Evolutionary conservation across 2,329 filamentous ascomycete genomes (phyloP), one percentile per base, ranked within the genome.

Genomic region (Aspergillus caelatus): DNA sequence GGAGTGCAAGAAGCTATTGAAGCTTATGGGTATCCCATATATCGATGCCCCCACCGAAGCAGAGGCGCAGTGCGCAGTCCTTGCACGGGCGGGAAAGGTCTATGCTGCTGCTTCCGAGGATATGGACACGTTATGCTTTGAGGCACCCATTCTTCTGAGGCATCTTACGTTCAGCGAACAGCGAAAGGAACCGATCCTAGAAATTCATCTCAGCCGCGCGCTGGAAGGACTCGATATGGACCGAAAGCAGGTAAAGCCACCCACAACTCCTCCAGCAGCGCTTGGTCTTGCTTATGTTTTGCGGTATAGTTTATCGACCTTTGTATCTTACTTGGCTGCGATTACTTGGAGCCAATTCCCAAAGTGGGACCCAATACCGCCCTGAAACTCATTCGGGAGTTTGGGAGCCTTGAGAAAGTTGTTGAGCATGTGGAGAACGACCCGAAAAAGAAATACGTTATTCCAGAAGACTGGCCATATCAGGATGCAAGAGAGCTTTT

Each of bases 61-160:
- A 5, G 95, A 99, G 82, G 95, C 95, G 1, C 95, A 99, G 77
- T 99, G 95, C 77, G 95, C 95, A 3, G 91, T 90, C 46, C 84
- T 99, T 65, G 95, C 95, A 0, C 85, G 91, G 65, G 94, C 92
- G 6, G 94, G 93, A 43, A 98, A 98, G 81, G 95, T 99, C 58
- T 99, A 96, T 77, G 95, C 94, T 4, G 95, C 95, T 23, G 95
- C 95, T 3, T 96, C 92, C 68, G 95, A 99, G 80, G 95, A 99
- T 80, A 99, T 99, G 95, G 95, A 99, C 75, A 99, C 95, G 0
- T 83, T 99, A 61, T 98, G 94, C 74, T 99, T 99, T 79, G 89
- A 97, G 73, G 86, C 94, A 58, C 95, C 95, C 0, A 94, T 99
- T 63, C 82, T 99, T 54, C 82, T 99, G 67, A 87, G 95, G 57